These are phyloP conservation scores for Zasmidium angulare DNA, from an alignment of 2,329 filamentous ascomycete genomes.

Conservation along the genomic window DNA sequence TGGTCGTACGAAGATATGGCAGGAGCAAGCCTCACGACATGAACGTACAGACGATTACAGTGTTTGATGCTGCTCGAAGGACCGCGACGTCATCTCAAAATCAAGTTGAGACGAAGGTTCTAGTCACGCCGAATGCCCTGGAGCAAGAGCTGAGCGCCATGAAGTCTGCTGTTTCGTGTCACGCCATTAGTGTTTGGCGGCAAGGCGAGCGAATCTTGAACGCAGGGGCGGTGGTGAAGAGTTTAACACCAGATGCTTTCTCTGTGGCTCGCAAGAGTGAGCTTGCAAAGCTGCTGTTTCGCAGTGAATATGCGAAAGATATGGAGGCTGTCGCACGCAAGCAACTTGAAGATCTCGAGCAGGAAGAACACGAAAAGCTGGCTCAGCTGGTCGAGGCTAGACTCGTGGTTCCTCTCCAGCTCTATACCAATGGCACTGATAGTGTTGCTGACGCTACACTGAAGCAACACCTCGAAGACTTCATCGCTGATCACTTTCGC, in stretches of 20 bases:
- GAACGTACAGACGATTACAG: neutral
- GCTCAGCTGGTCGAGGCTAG: slow-evolving; percentile 13
- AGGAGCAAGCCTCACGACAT: neutral
- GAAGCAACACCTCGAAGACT: slow-evolving; percentile 27
- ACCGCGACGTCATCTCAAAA: neutral
- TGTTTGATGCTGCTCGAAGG: neutral
- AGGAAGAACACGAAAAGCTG: slow-evolving; percentile 11
- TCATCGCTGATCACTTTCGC: slow-evolving; percentile 24
- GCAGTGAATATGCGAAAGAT: slow-evolving; percentile 12
- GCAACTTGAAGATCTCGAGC: slow-evolving; percentile 12
- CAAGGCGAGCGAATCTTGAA: neutral
- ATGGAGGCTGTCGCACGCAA: slow-evolving; percentile 9
- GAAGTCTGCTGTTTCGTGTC: neutral
- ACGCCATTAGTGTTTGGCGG: slow-evolving; percentile 2
- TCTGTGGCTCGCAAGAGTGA: neutral
- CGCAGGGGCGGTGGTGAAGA: neutral
- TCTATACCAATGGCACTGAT: slow-evolving; percentile 26
- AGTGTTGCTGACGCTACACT: slow-evolving; percentile 25
- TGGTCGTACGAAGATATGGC: neutral
- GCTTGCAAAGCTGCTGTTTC: slow-evolving; percentile 11
- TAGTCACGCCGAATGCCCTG: neutral
- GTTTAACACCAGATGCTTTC: slow-evolving; percentile 4
- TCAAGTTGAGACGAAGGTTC: neutral
- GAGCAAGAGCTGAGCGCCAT: neutral
- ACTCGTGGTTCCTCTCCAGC: slow-evolving; percentile 23